Evolutionary conservation across 148 eudicot genomes (phyloP), one percentile per base, ranked within the genome.

Genomic region (Heliosperma pusillum): DNA sequence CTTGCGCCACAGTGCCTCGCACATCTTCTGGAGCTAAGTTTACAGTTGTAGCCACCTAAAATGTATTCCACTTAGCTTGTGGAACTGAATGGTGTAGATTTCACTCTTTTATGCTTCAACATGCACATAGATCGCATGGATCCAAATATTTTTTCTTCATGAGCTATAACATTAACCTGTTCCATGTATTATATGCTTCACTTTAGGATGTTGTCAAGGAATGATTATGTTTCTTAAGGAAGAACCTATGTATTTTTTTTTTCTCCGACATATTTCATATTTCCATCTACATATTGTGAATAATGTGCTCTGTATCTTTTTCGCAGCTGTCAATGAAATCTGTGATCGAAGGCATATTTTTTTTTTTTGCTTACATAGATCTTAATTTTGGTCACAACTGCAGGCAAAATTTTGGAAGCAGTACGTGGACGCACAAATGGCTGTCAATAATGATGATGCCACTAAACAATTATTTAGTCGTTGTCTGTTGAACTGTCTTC

Each of bases 391-490:
- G 36, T 24, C 25, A 26, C 20, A 30, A 73, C 50, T 70, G 10
- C 50, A 95, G 99, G 99, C 96, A 27, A 95, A 87, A 74, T 95
- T 84, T 86, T 95, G 99, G 99, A 95, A 92, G 91, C 99, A 92
- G 79, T 95, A 92, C 87, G 99, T 92, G 81, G 99, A 95, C 80
- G 99, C 96, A 79, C 85, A 90, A 77, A 90, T 92, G 97, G 91
- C 89, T 73, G 91, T 79, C 45, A 89, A 90, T 79, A 92, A 95
- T 79, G 93, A 92, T 76, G 99, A 95, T 80, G 97, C 94, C 30
- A 88, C 87, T 67, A 95, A 84, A 82, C 99, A 95, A 75, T 82
- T 95, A 17, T 95, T 95, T 78, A 95, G 97, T 77, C 91, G 99
- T 26, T 92, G 99, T 83, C 77, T 95, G 17, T 81, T 95, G 87